Percentiles rank a stretch among this genome's conserved stretches.
Evolutionary conservation across 179 eudicot species (phyloP).

Genomic region (Beta corolliflora): DNA sequence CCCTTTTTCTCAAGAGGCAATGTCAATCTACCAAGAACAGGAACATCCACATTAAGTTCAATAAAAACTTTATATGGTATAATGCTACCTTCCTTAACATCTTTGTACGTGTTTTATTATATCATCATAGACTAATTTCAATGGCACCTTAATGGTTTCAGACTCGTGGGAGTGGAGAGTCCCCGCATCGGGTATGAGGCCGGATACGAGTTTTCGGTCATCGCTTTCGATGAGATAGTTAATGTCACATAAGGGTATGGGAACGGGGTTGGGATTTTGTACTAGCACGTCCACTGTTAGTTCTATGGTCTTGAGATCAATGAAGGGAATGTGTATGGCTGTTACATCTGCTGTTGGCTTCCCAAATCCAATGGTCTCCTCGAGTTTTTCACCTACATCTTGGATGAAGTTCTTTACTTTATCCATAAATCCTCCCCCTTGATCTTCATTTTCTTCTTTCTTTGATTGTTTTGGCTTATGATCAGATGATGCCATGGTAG

Average conservation of each 20-base stretch:
- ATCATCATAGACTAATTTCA: constrained; percentile 38
- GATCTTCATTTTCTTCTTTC: constrained; percentile 18
- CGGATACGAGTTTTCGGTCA: constrained; percentile 35
- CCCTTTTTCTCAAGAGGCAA: constrained; percentile 39
- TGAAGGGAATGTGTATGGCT: constrained; percentile 29
- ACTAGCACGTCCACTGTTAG: constrained; percentile 36
- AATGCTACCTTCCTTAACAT: constrained; percentile 41
- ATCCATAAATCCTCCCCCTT: constrained; percentile 34
- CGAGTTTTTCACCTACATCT: constrained; percentile 36
- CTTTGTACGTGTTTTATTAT: constrained; percentile 35
- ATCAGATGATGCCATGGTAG: constrained; percentile 28
- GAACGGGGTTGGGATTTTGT: constrained; percentile 40
- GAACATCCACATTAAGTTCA: constrained; percentile 36
- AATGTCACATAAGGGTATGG: constrained; percentile 41
- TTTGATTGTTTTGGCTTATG: constrained; percentile 13
- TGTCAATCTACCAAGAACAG: constrained; percentile 32
- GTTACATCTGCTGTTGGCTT: constrained; percentile 40
- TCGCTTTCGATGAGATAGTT: constrained; percentile 40
- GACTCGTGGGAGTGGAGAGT: constrained; percentile 41
- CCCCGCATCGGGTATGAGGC: constrained; percentile 43
- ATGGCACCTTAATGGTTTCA: constrained; percentile 37
- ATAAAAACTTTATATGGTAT: constrained; percentile 32
- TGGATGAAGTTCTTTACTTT: constrained; percentile 28
- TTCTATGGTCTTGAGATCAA: constrained; percentile 34
- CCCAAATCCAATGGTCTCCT: constrained; percentile 38